phyloP scores from a whole-genome alignment of 352 stramenopile genomes.

The Globisporangium nagaii region DNA sequence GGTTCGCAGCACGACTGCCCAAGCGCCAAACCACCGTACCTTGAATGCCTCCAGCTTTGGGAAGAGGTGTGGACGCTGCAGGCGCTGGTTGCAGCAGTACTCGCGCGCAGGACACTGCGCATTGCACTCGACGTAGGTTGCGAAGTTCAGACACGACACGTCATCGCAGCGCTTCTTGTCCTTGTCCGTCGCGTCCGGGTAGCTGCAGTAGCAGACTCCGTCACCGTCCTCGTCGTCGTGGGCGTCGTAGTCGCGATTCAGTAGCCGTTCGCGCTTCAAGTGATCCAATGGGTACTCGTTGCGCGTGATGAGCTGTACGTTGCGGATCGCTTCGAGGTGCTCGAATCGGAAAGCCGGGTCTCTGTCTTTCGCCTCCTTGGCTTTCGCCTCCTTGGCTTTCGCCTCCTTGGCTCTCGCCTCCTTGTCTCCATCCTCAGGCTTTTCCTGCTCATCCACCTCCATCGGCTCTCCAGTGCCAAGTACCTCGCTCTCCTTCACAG shows the following conservation, averaged over 20 bases:
- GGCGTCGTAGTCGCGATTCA: conserved; percentile 20
- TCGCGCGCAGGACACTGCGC: conserved; percentile 35
- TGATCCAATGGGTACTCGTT: conserved; percentile 76
- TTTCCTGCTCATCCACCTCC: not conserved
- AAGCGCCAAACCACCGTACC: conserved; percentile 7
- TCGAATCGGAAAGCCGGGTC: conserved; percentile 21
- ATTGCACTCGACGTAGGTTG: conserved; percentile 81
- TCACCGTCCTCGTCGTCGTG: conserved; percentile 42
- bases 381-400: not conserved
- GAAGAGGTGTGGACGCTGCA: conserved; percentile 67
- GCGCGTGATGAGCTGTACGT: conserved; percentile 49
- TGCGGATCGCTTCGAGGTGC: conserved; percentile 60
- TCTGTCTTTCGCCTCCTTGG: not conserved
- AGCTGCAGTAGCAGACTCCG: conserved; percentile 54
- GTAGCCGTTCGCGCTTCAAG: conserved; percentile 25
- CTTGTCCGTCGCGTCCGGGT: conserved; percentile 33
- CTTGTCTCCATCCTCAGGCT: conserved; percentile 1
- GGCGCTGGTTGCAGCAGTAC: conserved; percentile 65
- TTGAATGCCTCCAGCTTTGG: conserved; percentile 67
- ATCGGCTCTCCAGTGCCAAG: not conserved
- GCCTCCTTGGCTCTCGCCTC: not conserved
- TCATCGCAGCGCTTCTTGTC: conserved; percentile 60
- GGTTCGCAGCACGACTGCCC: too few species aligned
- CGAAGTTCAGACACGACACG: conserved; percentile 87
- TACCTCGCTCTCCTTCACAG: not conserved